These are phyloP conservation scores for Gracilaria gracilis DNA, from an alignment of 23 red algal species.

Conservation along the genomic window DNA sequence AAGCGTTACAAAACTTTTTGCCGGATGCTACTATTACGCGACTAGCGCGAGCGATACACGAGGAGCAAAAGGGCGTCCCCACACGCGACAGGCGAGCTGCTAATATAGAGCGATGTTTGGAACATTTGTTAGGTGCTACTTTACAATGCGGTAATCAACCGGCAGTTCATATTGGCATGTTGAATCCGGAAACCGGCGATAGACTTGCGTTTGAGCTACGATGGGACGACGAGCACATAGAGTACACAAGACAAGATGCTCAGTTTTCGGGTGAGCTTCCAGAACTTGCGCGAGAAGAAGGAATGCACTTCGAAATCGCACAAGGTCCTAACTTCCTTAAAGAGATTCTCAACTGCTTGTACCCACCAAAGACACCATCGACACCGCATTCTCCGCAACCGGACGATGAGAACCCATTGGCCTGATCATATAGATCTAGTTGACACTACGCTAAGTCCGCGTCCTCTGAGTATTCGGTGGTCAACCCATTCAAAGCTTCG, in stretches of 20 bases:
- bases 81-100: not conserved
- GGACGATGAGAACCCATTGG: not conserved
- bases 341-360: constrained; percentile 20
- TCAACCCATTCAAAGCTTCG: constrained; percentile 39
- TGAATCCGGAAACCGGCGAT: constrained; percentile 7
- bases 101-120: not conserved
- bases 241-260: constrained; percentile 9
- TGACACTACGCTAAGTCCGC: not conserved
- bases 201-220: constrained; percentile 21
- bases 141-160: constrained; percentile 25
- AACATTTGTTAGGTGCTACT: constrained; percentile 18
- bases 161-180: constrained; percentile 10
- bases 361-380: not conserved
- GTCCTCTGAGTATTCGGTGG: not conserved
- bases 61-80: constrained; percentile 5
- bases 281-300: constrained; percentile 17
- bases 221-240: constrained; percentile 15
- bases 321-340: constrained; percentile 19
- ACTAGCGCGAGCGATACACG: constrained; percentile 18
- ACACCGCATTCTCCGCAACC: constrained; percentile 15
- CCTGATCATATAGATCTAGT: too few relatives aligned
- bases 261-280: constrained; percentile 24
- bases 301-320: constrained; percentile 24
- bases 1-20: not conserved
- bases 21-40: constrained; percentile 15